Base-by-base conservation (phyloP, 2,329 filamentous ascomycete species). In the Fusarium beomiforme region DNA sequence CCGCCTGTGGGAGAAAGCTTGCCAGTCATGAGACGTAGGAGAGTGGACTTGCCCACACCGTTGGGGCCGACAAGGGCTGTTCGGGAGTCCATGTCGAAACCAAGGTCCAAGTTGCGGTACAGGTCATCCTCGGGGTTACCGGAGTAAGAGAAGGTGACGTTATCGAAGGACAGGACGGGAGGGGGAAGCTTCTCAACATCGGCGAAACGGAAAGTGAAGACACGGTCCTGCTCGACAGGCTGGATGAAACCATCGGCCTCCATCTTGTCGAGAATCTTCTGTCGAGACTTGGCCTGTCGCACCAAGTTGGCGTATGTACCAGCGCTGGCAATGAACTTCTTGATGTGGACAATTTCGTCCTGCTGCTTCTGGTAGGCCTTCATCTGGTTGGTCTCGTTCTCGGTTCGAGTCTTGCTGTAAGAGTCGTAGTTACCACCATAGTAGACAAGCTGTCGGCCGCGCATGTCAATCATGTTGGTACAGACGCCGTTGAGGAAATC, bases 261-360 rank as follows among this genome's bases (percentile, higher is more conserved):
- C 96, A 99, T 99, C 91, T 99, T 99, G 89, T 99, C 96, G 75
- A 98, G 89, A 83, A 98, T 98, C 93, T 99, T 99, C 85, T 99
- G 96, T 73, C 96, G 91, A 44, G 96, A 98, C 89, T 99, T 99
- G 84, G 97, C 97, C 85, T 99, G 96, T 83, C 93, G 90, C 81
- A 99, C 96, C 87, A 99, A 89, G 87, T 99, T 99, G 89, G 97
- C 96, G 80, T 99, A 99, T 68, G 96, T 99, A 95, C 97, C 96
- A 63, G 96, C 96, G 69, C 95, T 98, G 79, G 97, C 96, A 82
- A 99, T 99, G 88, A 99, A 99, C 86, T 98, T 98, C 89, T 99
- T 98, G 89, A 99, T 99, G 88, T 99, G 97, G 76, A 91, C 89
- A 82, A 99, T 99, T 87, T 99, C 96, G 70, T 99, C 96, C 82